Conservation (phyloP, 495 filamentous ascomycete genomes). For the Podospora comata region DNA sequence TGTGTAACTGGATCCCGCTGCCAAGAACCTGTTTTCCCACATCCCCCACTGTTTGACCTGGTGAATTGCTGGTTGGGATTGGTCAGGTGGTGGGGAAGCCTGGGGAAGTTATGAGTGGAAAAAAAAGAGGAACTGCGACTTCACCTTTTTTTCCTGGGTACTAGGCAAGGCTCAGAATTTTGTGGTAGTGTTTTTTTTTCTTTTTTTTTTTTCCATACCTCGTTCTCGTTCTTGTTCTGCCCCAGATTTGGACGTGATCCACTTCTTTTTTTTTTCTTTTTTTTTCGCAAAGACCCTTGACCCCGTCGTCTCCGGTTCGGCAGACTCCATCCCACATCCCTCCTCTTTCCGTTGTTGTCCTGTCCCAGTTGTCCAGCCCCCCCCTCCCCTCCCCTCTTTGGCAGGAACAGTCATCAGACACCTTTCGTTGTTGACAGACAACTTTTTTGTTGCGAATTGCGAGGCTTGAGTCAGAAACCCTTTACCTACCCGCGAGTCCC, state of each 20-base stretch:
- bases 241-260: conserved; percentile 9
- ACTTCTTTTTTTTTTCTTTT: conserved; percentile 14
- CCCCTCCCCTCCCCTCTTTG: background rate
- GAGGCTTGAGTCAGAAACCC: conserved; percentile 10
- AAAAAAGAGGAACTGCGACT: background rate
- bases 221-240: background rate
- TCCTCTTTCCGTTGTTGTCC: background rate
- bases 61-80: conserved; percentile 21
- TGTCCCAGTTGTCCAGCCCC: background rate
- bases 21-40: conserved; percentile 4
- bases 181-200: background rate
- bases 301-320: conserved; percentile 1
- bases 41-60: conserved; percentile 12
- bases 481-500: background rate
- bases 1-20: conserved; percentile 13
- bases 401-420: background rate
- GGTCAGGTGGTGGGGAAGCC: conserved; percentile 15
- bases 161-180: background rate
- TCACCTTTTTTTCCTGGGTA: background rate
- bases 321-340: background rate
- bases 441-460: background rate
- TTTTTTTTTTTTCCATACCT: background rate
- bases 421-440: background rate
- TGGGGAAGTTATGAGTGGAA: conserved; percentile 6
- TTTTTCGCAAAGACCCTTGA: conserved; percentile 1